A percentile compares a stretch with the other conserved stretches of the same genome.
Conservation (phyloP, 768 basidiomycete species). For the Leccinum disarticulatum region DNA sequence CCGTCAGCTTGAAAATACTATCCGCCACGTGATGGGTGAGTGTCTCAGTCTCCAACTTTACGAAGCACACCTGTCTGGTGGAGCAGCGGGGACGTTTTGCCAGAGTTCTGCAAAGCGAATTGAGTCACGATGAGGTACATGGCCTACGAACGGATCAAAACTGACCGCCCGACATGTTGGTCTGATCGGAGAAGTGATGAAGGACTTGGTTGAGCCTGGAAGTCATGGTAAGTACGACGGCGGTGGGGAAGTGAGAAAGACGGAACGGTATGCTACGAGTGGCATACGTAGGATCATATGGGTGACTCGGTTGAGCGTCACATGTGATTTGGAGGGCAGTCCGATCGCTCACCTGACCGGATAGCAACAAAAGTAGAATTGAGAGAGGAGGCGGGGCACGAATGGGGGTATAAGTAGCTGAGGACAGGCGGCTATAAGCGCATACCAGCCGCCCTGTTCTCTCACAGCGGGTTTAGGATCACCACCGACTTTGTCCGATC, state of each 20-base stretch:
- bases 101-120: conserved; percentile 56
- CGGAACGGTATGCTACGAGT: not conserved
- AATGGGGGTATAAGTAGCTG: conserved; percentile 5
- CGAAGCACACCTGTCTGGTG: conserved; percentile 69
- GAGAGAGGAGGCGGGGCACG: not conserved
- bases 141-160: conserved; percentile 9
- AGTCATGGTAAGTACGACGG: conserved; percentile 40
- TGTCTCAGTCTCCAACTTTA: not conserved
- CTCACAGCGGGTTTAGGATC: not conserved
- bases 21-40: conserved; percentile 10
- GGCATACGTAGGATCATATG: not conserved
- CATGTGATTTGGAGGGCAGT: conserved; percentile 22
- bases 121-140: not conserved
- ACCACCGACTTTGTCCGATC: conserved; percentile 12
- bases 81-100: conserved; percentile 77
- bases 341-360: not conserved
- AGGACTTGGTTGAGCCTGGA: conserved; percentile 60
- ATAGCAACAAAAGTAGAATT: not conserved
- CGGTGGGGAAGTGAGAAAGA: not conserved
- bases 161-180: conserved; percentile 57
- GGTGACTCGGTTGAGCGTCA: not conserved
- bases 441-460: not conserved
- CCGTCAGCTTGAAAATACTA: conserved; percentile 90
- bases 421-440: not conserved
- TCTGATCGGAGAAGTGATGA: conserved; percentile 47